These are phyloP conservation scores for Nectriaceae sp. DNA, from an alignment of 2,329 filamentous ascomycete genomes.

Conservation along the genomic window DNA sequence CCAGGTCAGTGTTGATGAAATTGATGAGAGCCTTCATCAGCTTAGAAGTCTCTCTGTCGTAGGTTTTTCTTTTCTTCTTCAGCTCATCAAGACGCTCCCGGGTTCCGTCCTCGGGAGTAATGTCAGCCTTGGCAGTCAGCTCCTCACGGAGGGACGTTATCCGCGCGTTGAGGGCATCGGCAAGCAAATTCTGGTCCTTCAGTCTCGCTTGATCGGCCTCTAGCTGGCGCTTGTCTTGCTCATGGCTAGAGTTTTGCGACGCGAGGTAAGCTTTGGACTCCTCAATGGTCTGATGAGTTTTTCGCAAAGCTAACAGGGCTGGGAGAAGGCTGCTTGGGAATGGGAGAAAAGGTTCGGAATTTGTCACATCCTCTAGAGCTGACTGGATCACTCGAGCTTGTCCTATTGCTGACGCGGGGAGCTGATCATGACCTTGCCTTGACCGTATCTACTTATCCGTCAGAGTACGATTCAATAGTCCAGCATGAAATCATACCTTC, in stretches of 20 bases:
- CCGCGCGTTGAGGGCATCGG: constrained; percentile 54
- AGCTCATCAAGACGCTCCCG: constrained; percentile 64
- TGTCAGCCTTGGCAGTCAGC: constrained; percentile 56
- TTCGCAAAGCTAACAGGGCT: constrained; percentile 69
- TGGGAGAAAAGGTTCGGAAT: constrained; percentile 66
- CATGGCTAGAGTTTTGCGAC: constrained; percentile 43
- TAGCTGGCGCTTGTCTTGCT: constrained; percentile 47
- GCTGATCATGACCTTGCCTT: neutral
- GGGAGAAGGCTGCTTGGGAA: constrained; percentile 68
- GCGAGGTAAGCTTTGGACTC: constrained; percentile 64
- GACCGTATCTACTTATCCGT: neutral
- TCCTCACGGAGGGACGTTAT: constrained; percentile 61
- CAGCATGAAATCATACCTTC: constrained; percentile 43
- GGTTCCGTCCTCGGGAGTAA: constrained; percentile 62
- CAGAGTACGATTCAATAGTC: too few relatives aligned
- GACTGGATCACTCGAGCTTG: constrained; percentile 53
- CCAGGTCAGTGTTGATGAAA: constrained; percentile 73
- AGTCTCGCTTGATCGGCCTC: constrained; percentile 53
- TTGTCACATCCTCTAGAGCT: constrained; percentile 66
- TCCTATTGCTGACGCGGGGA: constrained; percentile 24
- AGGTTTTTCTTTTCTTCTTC: constrained; percentile 56
- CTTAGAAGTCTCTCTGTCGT: constrained; percentile 61
- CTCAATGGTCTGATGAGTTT: constrained; percentile 62
- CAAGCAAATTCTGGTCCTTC: constrained; percentile 57
- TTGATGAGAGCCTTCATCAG: constrained; percentile 65